Base-by-base conservation (phyloP, 2,329 filamentous ascomycete genomes). In the Gliomastix tumulicola region DNA sequence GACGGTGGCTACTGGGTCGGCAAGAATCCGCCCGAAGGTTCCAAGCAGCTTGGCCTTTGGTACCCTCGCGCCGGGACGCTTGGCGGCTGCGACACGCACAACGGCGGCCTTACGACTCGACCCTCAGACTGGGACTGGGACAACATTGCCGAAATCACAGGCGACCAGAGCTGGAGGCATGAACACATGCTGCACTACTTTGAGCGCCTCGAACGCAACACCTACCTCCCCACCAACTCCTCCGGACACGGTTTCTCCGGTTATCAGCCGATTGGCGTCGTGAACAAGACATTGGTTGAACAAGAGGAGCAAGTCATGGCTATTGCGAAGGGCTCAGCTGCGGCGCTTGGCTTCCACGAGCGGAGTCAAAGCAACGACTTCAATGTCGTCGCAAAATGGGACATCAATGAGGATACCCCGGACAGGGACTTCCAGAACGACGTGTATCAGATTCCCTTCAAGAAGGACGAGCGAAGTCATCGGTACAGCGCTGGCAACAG, bases 361-460 rank as follows among this genome's bases (percentile, higher is more conserved):
- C 15, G 36, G 10, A 31, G 35, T 23, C 47, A 47, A 1, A 43
- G 53, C 6, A 32, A 35, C 1, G 49, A 50, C 2, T 49, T 58
- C 18, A 49, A 43, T 0, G 39, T 54, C 19, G 42, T 57, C 3
- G 22, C 57, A 15, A 40, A 48, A 18, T 43, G 45, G 2, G 53
- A 57, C 20, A 41, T 56, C 6, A 57, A 54, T 18, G 43, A 45
- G 6, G 53, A 54, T 36, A 20, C 38, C 36, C 44, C 44, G 16
- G 36, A 35, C 22, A 38, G 46, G 4, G 48, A 50, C 7, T 20
- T 30, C 20, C 22, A 35, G 7, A 42, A 50, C 27, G 67, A 62
- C 5, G 57, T 73, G 23, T 80, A 71, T 50, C 75, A 82, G 45
- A 68, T 83, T 5, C 77, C 79, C 4, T 51, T 81, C 20, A 38